Conservation (phyloP, 2,329 filamentous ascomycete species). For the Helotiales sp. region DNA sequence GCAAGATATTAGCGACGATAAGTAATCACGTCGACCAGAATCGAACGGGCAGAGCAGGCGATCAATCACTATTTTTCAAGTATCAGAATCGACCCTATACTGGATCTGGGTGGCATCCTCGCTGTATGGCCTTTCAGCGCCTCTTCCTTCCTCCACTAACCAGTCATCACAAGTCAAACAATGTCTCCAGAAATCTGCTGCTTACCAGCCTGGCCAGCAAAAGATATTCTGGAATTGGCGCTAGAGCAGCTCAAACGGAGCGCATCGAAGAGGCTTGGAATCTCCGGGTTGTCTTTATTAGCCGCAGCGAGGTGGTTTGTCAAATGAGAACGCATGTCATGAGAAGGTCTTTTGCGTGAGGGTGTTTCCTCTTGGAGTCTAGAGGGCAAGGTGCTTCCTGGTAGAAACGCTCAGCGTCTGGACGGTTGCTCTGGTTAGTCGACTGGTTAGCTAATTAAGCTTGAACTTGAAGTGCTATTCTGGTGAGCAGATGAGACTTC, state of each 20-base stretch:
- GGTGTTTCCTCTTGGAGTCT: not conserved
- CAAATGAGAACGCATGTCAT: no score
- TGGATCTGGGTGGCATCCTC: slow-evolving; percentile 20
- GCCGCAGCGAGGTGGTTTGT: not conserved
- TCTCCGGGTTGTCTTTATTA: not conserved
- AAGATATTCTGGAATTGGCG: not conserved
- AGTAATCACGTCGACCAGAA: no score
- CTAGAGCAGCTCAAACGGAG: not conserved
- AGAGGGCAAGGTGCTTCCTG: not conserved
- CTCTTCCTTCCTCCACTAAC: not conserved
- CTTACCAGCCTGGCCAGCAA: no score
- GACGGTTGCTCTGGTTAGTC: not conserved
- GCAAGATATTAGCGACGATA: no score
- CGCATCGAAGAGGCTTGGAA: not conserved
- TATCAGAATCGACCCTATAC: slow-evolving; percentile 10
- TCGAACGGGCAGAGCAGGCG: no score
- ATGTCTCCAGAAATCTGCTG: not conserved
- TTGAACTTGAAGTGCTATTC: not conserved
- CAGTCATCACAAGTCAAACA: not conserved
- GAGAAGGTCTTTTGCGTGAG: not conserved
- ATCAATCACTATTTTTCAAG: no score
- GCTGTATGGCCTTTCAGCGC: slow-evolving; percentile 7
- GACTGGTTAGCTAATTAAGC: no score
- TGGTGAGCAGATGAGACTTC: no score
- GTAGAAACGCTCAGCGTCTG: not conserved